A percentile compares a stretch with the other conserved stretches of the same genome.
Evolutionary conservation across 768 basidiomycete genomes (phyloP).

Genomic region (Chalciporus sphaerocephalus): DNA sequence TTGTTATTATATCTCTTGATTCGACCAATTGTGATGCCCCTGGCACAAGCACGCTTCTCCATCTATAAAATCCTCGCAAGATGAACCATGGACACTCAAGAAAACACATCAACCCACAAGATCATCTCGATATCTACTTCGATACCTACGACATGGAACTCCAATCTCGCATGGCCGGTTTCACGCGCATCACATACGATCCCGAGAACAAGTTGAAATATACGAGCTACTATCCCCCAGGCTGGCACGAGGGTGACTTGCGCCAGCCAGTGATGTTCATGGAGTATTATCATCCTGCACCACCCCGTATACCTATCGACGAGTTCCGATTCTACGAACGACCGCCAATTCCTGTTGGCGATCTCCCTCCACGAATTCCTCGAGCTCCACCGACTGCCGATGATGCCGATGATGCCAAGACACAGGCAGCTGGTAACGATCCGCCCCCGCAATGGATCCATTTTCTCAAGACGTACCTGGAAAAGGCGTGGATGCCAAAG

Average conservation of each 20-base stretch:
- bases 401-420: too few species aligned
- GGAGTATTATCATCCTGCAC: not conserved
- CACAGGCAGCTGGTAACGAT: not conserved
- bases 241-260: constrained; percentile 4
- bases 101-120: not conserved
- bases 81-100: not conserved
- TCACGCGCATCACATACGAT: constrained; percentile 8
- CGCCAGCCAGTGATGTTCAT: constrained; percentile 1
- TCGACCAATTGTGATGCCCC: not conserved
- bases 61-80: not conserved
- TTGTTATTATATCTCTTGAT: not conserved
- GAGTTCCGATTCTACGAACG: not conserved
- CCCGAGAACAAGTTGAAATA: constrained; percentile 3
- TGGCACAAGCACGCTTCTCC: not conserved
- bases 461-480: constrained; percentile 7
- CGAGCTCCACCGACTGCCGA: not conserved
- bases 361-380: not conserved
- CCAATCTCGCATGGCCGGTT: constrained; percentile 1
- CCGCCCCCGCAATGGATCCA: not conserved
- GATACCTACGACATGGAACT: not conserved
- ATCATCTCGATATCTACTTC: not conserved
- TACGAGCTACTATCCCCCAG: constrained; percentile 8
- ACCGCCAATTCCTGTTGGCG: not conserved
- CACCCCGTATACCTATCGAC: not conserved
- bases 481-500: constrained; percentile 8